Evolutionary conservation across 768 basidiomycete species (phyloP), one percentile per base, ranked within the genome.

Genomic region (Amanita muscaria): DNA sequence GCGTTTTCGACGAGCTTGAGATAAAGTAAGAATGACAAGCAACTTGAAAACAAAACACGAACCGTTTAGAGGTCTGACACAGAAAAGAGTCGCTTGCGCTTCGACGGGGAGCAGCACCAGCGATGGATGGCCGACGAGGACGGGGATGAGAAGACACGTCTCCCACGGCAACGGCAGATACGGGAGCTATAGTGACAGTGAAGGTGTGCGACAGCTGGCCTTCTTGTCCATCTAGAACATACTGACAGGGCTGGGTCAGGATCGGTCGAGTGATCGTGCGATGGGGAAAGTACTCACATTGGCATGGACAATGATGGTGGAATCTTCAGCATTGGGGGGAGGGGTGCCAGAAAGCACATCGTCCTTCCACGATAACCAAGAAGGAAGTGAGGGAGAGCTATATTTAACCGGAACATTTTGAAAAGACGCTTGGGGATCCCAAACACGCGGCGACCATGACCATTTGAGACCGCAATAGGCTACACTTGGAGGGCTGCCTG

Each of bases 351-450:
- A 78, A 15, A 98, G 69, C 40, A 80, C 77, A 49, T 89, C 87
- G 40, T 80, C 79, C 52, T 84, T 81, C 92, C 93, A 98, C 11
- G 70, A 68, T 22, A 99, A 66, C 94, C 94, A 99, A 0, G 77
- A 53, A 1, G 94, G 94, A 10, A 94, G 70, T 27, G 66, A 70
- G 12, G 92, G 88, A 1, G 89, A 93, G 52, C 70, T 78, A 56
- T 86, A 97, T 12, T 72, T 68, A 25, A 94, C 88, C 36, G 79
- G 74, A 51, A 91, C 67, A 56, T 85, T 88, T 45, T 81, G 70
- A 54, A 86, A 80, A 10, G 88, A 83, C 32, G 83, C 83, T 61
- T 97, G 93, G 5, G 94, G 96, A 66, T 98, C 93, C 91, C 93
- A 97, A 34, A 99, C 80, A 50, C 86, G 83, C 23, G 94, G 92